Evolutionary conservation across 495 filamentous ascomycete genomes (phyloP).

Genomic region (Penicillium cinerascens): DNA sequence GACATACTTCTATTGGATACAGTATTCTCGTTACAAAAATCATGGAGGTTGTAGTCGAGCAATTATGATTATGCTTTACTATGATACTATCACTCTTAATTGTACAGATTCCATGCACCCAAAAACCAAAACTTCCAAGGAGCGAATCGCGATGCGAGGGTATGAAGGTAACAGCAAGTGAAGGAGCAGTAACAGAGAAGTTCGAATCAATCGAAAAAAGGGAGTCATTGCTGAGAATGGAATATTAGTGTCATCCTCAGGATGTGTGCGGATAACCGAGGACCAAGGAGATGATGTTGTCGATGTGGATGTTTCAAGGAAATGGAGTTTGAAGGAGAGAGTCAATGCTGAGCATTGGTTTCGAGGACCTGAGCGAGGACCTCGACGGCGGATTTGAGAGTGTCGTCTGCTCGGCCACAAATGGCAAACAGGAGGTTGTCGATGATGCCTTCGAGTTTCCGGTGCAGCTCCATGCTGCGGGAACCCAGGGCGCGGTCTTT

Average conservation of each 20-base stretch:
- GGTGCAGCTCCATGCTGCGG: constrained; percentile 31
- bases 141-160: constrained; percentile 28
- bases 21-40: no score
- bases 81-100: constrained; percentile 13
- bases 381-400: constrained; percentile 39
- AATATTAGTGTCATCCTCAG: not conserved
- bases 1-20: not conserved
- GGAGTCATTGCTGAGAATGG: constrained; percentile 7
- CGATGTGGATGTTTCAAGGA: not conserved
- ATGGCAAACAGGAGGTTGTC: constrained; percentile 42
- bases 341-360: constrained; percentile 24
- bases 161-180: constrained; percentile 16
- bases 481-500: constrained; percentile 32
- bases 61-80: constrained; percentile 27
- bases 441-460: constrained; percentile 38
- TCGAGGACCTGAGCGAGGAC: constrained; percentile 44
- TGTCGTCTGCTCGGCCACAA: constrained; percentile 34
- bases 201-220: constrained; percentile 7
- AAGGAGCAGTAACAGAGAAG: constrained; percentile 1
- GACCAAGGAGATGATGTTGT: not conserved
- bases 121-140: constrained; percentile 2
- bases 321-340: not conserved
- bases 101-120: constrained; percentile 11
- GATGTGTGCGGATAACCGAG: not conserved
- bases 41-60: constrained; percentile 6